Evolutionary conservation across 176 grass and related monocot genomes (phyloP).

Genomic region (Triticum monococcum): DNA sequence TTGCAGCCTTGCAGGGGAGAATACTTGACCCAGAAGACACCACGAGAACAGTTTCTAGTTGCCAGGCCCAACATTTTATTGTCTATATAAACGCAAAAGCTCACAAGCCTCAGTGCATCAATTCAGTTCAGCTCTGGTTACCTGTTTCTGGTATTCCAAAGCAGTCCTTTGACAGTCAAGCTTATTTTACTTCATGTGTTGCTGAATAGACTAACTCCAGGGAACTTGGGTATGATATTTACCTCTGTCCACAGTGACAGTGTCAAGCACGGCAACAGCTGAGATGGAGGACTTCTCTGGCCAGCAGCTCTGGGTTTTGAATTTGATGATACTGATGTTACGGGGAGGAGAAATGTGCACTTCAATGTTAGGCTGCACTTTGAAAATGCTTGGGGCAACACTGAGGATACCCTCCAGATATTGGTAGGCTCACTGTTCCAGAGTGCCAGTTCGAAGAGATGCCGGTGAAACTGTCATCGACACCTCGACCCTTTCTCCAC

Average conservation of each 20-base stretch:
- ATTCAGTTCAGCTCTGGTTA: conserved; percentile 26
- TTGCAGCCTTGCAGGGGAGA: too few species aligned
- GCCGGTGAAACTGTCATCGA: conserved; percentile 48
- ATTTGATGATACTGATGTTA: conserved; percentile 55
- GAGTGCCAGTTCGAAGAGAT: conserved; percentile 47
- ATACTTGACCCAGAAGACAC: background rate
- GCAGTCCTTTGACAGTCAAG: conserved; percentile 44
- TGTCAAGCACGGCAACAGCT: conserved; percentile 59
- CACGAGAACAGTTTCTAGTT: background rate
- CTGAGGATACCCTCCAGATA: conserved; percentile 33
- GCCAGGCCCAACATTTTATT: background rate
- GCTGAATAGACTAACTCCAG: conserved; percentile 28
- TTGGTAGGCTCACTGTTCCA: conserved; percentile 46
- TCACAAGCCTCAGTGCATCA: background rate
- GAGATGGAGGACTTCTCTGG: conserved; percentile 62
- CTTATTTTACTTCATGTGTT: conserved; percentile 52
- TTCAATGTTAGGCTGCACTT: conserved; percentile 42
- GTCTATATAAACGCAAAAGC: too few species aligned
- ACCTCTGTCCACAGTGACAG: conserved; percentile 50
- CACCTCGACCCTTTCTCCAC: conserved; percentile 42
- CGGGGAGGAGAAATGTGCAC: conserved; percentile 59
- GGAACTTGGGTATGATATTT: conserved; percentile 57
- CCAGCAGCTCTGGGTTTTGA: conserved; percentile 48
- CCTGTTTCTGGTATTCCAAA: conserved; percentile 31
- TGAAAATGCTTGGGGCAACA: background rate